A percentile compares a stretch with the other conserved stretches of the same genome.
Evolutionary conservation across 2,329 filamentous ascomycete species (phyloP).

Genomic region (Trichoderma sp.): DNA sequence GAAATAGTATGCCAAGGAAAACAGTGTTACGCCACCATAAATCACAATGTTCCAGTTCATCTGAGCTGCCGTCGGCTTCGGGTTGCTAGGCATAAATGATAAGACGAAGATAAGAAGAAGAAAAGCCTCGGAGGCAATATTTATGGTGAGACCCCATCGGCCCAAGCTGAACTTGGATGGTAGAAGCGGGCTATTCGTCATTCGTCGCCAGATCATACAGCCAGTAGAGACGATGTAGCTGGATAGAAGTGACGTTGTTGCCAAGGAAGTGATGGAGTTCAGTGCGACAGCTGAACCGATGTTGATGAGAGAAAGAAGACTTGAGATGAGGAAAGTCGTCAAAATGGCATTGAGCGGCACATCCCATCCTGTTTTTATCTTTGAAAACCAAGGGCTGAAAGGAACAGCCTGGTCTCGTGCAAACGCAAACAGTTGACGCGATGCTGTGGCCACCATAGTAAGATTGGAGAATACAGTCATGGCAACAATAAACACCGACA

Average conservation of each 20-base stretch:
- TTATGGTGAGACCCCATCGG: neutral
- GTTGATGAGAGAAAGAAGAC: constrained; percentile 38
- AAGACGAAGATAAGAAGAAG: neutral
- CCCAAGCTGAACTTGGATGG: constrained; percentile 1
- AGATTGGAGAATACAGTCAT: constrained; percentile 52
- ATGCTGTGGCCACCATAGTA: constrained; percentile 58
- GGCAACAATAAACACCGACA: constrained; percentile 47
- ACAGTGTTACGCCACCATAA: neutral
- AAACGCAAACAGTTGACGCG: constrained; percentile 59
- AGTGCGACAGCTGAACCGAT: constrained; percentile 34
- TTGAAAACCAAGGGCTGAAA: constrained; percentile 32
- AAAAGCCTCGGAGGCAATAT: neutral
- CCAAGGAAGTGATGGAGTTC: constrained; percentile 6
- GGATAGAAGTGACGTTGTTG: neutral
- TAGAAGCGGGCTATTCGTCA: neutral
- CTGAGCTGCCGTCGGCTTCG: neutral
- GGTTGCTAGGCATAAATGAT: neutral
- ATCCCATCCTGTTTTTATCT: constrained; percentile 24
- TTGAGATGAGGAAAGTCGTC: constrained; percentile 31
- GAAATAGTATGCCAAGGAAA: neutral
- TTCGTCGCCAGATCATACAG: constrained; percentile 2
- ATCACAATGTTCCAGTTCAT: constrained; percentile 12
- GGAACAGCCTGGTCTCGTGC: constrained; percentile 37
- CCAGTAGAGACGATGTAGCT: constrained; percentile 8
- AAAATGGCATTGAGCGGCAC: constrained; percentile 22